A percentile compares a stretch with the other conserved stretches of the same genome.
Evolutionary conservation across 2,329 filamentous ascomycete species (phyloP).

Genomic region (Elsinoe perseae): DNA sequence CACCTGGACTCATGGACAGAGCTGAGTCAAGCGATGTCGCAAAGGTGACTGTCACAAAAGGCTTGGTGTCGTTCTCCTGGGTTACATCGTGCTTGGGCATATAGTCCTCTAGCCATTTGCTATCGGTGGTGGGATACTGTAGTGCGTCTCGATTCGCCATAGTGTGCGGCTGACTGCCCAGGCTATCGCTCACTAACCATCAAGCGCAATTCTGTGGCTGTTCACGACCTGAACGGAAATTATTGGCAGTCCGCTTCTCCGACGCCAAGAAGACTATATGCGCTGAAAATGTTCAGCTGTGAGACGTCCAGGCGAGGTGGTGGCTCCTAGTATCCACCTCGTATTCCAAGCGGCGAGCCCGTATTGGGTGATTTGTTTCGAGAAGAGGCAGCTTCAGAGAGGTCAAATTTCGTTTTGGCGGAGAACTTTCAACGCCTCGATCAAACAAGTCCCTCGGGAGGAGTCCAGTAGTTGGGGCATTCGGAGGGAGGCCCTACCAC

Average conservation of each 20-base stretch:
- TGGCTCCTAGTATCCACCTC: not conserved
- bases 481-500: not conserved
- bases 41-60: conserved; percentile 74
- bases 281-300: not conserved
- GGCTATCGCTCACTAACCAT: not conserved
- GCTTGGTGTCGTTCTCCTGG: conserved; percentile 25
- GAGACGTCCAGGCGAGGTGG: too few species aligned
- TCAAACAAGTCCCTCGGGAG: not conserved
- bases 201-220: conserved; percentile 22
- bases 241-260: too few species aligned
- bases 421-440: not conserved
- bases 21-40: conserved; percentile 82
- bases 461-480: not conserved
- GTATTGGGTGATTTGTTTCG: not conserved
- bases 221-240: conserved; percentile 19
- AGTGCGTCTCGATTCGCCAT: conserved; percentile 18
- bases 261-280: not conserved
- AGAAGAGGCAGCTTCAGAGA: not conserved
- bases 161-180: conserved; percentile 5
- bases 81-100: conserved; percentile 26
- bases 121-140: conserved; percentile 37
- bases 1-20: conserved; percentile 66
- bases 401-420: not conserved
- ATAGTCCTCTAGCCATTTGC: conserved; percentile 45
- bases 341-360: not conserved